Conservation (phyloP, 495 filamentous ascomycete species). For the Jackrogersella minutella region DNA sequence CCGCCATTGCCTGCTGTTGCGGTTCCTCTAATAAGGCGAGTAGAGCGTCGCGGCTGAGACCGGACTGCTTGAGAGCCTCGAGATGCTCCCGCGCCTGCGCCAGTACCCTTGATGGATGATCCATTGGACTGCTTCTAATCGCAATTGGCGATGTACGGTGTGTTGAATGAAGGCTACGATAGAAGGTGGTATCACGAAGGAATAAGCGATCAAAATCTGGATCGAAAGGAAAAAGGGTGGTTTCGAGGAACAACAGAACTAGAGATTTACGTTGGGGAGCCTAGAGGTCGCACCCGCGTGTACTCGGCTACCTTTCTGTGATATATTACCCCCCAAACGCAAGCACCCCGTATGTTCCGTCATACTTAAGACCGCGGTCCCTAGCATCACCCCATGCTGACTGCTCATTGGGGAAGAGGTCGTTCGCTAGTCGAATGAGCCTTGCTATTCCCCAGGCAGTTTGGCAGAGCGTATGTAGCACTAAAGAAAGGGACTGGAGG, state of each 20-base stretch:
- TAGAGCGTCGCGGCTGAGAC: constrained; percentile 42
- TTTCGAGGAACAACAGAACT: constrained; percentile 21
- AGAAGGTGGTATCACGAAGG: constrained; percentile 14
- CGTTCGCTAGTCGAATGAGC: constrained; percentile 25
- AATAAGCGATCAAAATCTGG: constrained; percentile 18
- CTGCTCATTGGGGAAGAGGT: constrained; percentile 26
- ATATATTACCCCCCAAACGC: constrained; percentile 38
- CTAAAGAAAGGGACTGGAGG: constrained; percentile 31
- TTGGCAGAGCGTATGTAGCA: constrained; percentile 26
- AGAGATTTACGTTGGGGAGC: constrained; percentile 34
- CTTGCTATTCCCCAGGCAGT: constrained; percentile 35
- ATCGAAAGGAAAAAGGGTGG: constrained; percentile 12
- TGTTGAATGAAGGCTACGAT: constrained; percentile 12
- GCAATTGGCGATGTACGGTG: constrained; percentile 18
- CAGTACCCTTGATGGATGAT: constrained; percentile 45
- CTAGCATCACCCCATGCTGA: constrained; percentile 33
- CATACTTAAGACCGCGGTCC: constrained; percentile 23
- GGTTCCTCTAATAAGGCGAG: constrained; percentile 41
- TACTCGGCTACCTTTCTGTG: constrained; percentile 36
- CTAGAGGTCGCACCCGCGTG: constrained; percentile 33
- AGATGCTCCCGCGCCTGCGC: constrained; percentile 44
- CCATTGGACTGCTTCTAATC: constrained; percentile 36
- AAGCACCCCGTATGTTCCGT: constrained; percentile 24
- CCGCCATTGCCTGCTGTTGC: constrained; percentile 24
- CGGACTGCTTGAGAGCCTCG: constrained; percentile 45